These are phyloP conservation scores for Penstemon barbatus DNA, from an alignment of 257 asterid species.

Conservation along the genomic window DNA sequence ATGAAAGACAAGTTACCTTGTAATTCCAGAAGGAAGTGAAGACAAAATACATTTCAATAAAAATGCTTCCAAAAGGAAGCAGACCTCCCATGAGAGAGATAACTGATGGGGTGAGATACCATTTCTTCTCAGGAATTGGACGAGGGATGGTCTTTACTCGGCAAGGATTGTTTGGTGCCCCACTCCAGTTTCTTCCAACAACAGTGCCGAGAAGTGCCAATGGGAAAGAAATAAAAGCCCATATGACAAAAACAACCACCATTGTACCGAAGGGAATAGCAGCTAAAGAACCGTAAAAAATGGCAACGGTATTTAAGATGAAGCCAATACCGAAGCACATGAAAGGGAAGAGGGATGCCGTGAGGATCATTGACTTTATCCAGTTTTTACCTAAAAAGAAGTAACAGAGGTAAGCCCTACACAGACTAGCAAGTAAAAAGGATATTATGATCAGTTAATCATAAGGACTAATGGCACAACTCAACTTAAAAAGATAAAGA, in stretches of 20 bases:
- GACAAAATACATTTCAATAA: slow-evolving; percentile 84
- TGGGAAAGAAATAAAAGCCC: slow-evolving; percentile 86
- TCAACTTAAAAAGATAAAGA: background rate
- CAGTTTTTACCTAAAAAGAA: slow-evolving; percentile 68
- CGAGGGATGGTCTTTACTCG: slow-evolving; percentile 90
- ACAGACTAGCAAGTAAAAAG: background rate
- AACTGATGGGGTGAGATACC: slow-evolving; percentile 75
- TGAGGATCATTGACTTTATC: slow-evolving; percentile 81
- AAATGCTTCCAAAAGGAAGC: slow-evolving; percentile 86
- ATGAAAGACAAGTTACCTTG: slow-evolving; percentile 48
- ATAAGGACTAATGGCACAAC: slow-evolving; percentile 13
- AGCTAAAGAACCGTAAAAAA: slow-evolving; percentile 79
- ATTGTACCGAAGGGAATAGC: slow-evolving; percentile 88
- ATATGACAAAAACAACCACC: slow-evolving; percentile 72
- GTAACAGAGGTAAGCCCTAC: slow-evolving; percentile 14
- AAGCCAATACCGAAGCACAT: slow-evolving; percentile 75
- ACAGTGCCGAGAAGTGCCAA: slow-evolving; percentile 86
- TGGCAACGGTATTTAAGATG: slow-evolving; percentile 71
- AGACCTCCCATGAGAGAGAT: slow-evolving; percentile 87
- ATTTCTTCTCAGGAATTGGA: slow-evolving; percentile 82
- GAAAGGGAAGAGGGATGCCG: slow-evolving; percentile 84
- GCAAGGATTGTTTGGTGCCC: slow-evolving; percentile 83
- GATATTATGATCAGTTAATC: slow-evolving; percentile 18
- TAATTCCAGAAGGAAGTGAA: slow-evolving; percentile 95
- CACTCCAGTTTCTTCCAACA: slow-evolving; percentile 82